phyloP scores from a whole-genome alignment of 2,329 filamentous ascomycete species.

The Diaporthe vexans region DNA sequence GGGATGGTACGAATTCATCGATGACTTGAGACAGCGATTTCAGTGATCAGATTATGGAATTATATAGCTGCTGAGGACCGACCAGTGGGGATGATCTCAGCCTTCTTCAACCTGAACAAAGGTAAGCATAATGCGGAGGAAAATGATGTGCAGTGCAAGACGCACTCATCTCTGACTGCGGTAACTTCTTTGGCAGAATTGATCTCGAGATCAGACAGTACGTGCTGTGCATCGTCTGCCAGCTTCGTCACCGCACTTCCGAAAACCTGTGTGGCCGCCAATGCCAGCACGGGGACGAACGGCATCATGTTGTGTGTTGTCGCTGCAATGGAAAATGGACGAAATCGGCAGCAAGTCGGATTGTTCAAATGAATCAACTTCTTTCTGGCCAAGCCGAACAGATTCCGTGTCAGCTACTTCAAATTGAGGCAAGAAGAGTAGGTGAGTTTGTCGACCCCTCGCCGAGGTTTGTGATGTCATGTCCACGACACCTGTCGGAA shows the following conservation, averaged over 20 bases:
- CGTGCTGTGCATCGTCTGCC: slow-evolving; percentile 24
- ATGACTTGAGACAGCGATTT: slow-evolving; percentile 59
- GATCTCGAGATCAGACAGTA: background rate
- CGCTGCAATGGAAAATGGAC: background rate
- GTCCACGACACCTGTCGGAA: slow-evolving; percentile 18
- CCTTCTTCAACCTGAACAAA: slow-evolving; percentile 42
- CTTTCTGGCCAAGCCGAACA: background rate
- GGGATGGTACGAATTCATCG: slow-evolving; percentile 69
- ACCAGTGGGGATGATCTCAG: slow-evolving; percentile 48
- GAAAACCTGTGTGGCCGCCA: background rate
- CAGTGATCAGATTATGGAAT: background rate
- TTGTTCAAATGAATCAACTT: background rate
- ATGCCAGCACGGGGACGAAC: background rate
- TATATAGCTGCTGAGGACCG: background rate
- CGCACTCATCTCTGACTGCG: slow-evolving; percentile 24
- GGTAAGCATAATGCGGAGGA: background rate
- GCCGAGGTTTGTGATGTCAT: slow-evolving; percentile 38
- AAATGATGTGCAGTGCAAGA: fast-evolving
- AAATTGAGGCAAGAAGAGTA: too few species aligned
- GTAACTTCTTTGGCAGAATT: background rate
- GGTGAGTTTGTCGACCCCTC: slow-evolving; percentile 28
- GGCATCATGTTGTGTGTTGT: background rate
- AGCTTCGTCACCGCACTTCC: background rate
- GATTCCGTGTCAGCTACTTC: too few species aligned
- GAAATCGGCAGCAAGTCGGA: background rate